phyloP scores from a whole-genome alignment of 768 basidiomycete genomes.

The Collybia mongolica region DNA sequence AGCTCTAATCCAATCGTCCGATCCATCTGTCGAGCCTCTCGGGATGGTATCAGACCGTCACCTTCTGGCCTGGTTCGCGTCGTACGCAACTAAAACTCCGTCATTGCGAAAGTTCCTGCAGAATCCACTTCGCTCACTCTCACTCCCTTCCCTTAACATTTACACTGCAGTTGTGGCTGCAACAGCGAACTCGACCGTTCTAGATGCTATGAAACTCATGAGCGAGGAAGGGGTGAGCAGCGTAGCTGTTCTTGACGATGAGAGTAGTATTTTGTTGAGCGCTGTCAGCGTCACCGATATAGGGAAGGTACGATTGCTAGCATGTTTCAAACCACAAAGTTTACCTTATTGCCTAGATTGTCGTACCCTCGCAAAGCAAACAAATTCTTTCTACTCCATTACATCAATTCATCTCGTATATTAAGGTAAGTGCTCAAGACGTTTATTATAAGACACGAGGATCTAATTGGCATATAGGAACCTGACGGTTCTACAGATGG shows the following conservation, averaged over 20 bases:
- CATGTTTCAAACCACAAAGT: neutral
- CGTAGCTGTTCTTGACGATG: slow-evolving; percentile 73
- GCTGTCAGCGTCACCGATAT: slow-evolving; percentile 84
- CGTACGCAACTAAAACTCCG: slow-evolving; percentile 45
- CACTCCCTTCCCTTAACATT: slow-evolving; percentile 65
- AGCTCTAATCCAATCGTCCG: slow-evolving; percentile 58
- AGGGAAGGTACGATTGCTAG: slow-evolving; percentile 51
- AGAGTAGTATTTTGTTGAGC: slow-evolving; percentile 59
- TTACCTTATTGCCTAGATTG: slow-evolving; percentile 45
- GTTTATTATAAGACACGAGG: neutral
- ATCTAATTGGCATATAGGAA: slow-evolving; percentile 36
- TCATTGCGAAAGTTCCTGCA: slow-evolving; percentile 47
- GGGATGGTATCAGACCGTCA: slow-evolving; percentile 77
- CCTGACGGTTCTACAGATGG: slow-evolving; percentile 80
- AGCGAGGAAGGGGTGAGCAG: slow-evolving; percentile 85
- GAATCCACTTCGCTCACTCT: slow-evolving; percentile 53
- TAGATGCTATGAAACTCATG: slow-evolving; percentile 85
- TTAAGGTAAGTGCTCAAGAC: slow-evolving; percentile 53
- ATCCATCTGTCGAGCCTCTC: slow-evolving; percentile 45
- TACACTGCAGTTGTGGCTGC: slow-evolving; percentile 63
- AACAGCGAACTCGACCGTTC: slow-evolving; percentile 56
- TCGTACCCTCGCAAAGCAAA: slow-evolving; percentile 80
- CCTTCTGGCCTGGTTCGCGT: slow-evolving; percentile 68
- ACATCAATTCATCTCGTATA: slow-evolving; percentile 64
- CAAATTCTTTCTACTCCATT: slow-evolving; percentile 70